phyloP scores from a whole-genome alignment of 495 filamentous ascomycete genomes.

The Articulospora tetracladia region DNA sequence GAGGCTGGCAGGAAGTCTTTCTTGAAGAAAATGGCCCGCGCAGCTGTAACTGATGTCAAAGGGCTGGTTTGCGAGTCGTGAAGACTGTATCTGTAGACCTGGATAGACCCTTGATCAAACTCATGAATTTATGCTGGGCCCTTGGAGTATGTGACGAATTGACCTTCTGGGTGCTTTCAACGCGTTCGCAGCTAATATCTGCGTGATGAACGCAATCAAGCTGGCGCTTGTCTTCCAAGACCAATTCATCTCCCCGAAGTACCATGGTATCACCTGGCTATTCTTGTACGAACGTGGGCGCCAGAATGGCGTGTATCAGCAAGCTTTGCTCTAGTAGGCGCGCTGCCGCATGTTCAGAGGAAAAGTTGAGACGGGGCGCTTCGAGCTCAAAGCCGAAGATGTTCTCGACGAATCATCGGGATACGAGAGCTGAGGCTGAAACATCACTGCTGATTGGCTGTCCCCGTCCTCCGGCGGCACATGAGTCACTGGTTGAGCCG shows the following conservation, averaged over 20 bases:
- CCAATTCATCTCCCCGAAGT: not conserved
- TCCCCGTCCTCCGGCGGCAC: not conserved
- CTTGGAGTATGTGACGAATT: too few relatives aligned
- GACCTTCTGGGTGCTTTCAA: too few relatives aligned
- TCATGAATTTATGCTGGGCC: too few relatives aligned
- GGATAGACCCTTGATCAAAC: not conserved
- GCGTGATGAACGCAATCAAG: too few relatives aligned
- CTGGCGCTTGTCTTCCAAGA: too few relatives aligned
- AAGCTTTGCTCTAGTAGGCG: not conserved
- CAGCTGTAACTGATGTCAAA: conserved; percentile 66
- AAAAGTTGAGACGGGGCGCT: not conserved
- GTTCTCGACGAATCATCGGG: not conserved
- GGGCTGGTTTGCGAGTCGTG: conserved; percentile 29
- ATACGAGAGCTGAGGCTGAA: not conserved
- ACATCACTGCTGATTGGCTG: not conserved
- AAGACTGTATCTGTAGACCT: conserved; percentile 9
- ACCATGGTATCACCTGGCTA: not conserved
- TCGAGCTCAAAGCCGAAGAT: not conserved
- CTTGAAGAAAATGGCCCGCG: conserved; percentile 80
- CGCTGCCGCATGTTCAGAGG: not conserved
- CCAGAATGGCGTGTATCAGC: not conserved
- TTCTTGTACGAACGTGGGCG: not conserved
- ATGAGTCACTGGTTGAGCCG: not conserved
- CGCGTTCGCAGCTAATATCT: too few relatives aligned
- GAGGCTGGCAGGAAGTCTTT: conserved; percentile 74